Evolutionary conservation across 75 land plant species (phyloP), one percentile per base, ranked within the genome.

Genomic region (Cupressus sempervirens): DNA sequence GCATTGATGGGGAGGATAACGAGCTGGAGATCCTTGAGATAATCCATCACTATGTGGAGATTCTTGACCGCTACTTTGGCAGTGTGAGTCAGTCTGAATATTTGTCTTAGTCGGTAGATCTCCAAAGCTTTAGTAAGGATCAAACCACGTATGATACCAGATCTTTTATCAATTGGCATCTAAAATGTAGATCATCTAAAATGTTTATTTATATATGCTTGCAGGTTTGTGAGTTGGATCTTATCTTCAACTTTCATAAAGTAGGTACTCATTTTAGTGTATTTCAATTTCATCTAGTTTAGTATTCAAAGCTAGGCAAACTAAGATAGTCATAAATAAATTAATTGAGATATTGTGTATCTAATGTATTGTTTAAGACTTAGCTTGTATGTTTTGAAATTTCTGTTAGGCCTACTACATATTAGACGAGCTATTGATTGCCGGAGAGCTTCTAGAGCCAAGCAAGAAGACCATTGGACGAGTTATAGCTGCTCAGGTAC

Each of bases 391-490:
- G 50, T 45, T 79, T 41, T 79, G 14, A 13, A 45, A 79, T 43
- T 36, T 34, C 15, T 16, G 14, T 36, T 20, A 96, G 99, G 99
- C 98, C 29, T 97, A 97, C 82, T 96, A 92, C 58, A 94, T 97
- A 83, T 88, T 98, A 85, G 99, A 98, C 86, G 99, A 98, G 84
- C 89, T 98, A 48, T 84, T 98, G 65, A 92, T 98, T 87, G 97
- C 98, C 77, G 99, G 99, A 41, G 99, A 98, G 86, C 93, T 98
- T 45, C 98, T 96, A 85, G 99, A 98, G 79, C 92, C 99, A 23
- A 98, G 99, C 90, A 98, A 98, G 88, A 98, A 95, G 86, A 96
- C 97, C 11, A 94, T 98, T 73, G 95, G 95, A 67, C 88, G 99
- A 40, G 90, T 98, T 50, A 95, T 98, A 85, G 95, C 98, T 85